These are phyloP conservation scores for Kalmusia sp. DNA, from an alignment of 2,329 filamentous ascomycete species.

Conservation along the genomic window DNA sequence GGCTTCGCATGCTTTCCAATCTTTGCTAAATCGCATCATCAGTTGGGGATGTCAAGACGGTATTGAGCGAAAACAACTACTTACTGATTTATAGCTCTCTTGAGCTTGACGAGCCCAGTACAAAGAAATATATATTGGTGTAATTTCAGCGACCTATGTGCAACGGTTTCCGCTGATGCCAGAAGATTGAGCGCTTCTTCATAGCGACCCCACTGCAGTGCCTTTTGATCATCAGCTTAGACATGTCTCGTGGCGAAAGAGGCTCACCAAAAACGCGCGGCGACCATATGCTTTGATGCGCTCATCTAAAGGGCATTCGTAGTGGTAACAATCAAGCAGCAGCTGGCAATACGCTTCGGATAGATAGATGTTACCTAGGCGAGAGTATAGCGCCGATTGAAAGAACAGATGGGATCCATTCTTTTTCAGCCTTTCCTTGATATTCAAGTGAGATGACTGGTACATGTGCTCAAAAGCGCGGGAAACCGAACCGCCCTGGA, in stretches of 20 bases:
- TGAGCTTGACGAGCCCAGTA: slow-evolving; percentile 70
- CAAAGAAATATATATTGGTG: slow-evolving; percentile 76
- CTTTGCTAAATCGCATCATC: slow-evolving; percentile 51
- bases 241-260: not conserved
- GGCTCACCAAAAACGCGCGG: slow-evolving; percentile 65
- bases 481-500: slow-evolving; percentile 63
- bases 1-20: slow-evolving; percentile 63
- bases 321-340: slow-evolving; percentile 75
- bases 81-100: slow-evolving; percentile 65
- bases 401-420: slow-evolving; percentile 78
- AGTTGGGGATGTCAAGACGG: no score
- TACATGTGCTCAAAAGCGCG: slow-evolving; percentile 77
- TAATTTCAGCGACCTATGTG: slow-evolving; percentile 76
- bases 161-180: slow-evolving; percentile 65
- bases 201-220: slow-evolving; percentile 73
- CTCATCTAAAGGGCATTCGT: slow-evolving; percentile 75
- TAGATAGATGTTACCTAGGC: slow-evolving; percentile 69
- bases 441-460: slow-evolving; percentile 81
- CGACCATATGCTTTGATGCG: slow-evolving; percentile 76
- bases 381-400: slow-evolving; percentile 74
- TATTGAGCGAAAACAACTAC: slow-evolving; percentile 15
- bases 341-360: slow-evolving; percentile 71
- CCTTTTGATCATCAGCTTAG: slow-evolving; percentile 35
- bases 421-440: slow-evolving; percentile 77
- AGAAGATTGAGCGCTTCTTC: slow-evolving; percentile 69